These are phyloP conservation scores for Eutrema heterophyllum DNA, from an alignment of 345 rosid species.

Conservation along the genomic window DNA sequence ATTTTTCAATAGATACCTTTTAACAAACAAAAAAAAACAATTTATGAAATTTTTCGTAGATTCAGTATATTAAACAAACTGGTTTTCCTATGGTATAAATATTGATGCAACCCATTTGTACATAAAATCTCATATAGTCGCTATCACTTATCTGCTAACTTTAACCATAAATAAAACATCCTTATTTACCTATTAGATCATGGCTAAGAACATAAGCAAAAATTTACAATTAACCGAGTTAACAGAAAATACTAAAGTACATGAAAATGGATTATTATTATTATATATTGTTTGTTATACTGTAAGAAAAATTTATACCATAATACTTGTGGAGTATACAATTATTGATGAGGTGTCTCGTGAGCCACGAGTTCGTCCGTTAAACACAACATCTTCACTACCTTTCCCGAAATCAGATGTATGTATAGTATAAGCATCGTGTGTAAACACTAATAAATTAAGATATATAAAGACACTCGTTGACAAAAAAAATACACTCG, in stretches of 20 bases:
- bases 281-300: neutral
- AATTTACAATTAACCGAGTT: neutral
- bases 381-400: conserved; percentile 14
- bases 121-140: neutral
- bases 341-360: conserved; percentile 6
- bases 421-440: conserved; percentile 13
- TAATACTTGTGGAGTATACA: neutral
- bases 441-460: conserved; percentile 5
- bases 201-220: neutral
- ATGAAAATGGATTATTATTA: neutral
- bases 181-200: neutral
- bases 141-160: neutral
- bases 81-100: neutral
- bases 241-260: neutral
- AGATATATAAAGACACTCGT: neutral
- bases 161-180: neutral
- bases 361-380: conserved; percentile 18
- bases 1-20: neutral
- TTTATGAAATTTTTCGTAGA: neutral
- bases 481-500: neutral
- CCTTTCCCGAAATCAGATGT: neutral
- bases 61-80: neutral
- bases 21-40: neutral
- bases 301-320: neutral
- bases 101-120: neutral